Conservation (phyloP, 1,139 yeast species). For the Yarrowia galli region DNA sequence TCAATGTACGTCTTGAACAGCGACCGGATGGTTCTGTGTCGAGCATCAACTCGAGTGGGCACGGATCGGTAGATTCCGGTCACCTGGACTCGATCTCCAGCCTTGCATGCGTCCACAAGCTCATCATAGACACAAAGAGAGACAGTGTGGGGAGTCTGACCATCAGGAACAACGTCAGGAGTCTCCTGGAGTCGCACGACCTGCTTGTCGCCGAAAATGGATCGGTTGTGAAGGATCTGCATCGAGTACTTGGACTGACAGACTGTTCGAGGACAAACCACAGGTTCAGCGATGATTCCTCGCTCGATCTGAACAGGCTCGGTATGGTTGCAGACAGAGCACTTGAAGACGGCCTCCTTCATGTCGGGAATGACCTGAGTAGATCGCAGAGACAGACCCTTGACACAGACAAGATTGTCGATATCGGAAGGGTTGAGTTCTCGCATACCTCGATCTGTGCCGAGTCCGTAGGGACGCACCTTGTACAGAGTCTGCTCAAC, state of each 20-base stretch:
- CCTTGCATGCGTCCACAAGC: slow-evolving; percentile 89
- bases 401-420: slow-evolving; percentile 88
- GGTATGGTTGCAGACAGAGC: slow-evolving; percentile 94
- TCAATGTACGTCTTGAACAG: slow-evolving; percentile 92
- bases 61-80: slow-evolving; percentile 94
- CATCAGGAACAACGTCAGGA: slow-evolving; percentile 98
- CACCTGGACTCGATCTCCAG: slow-evolving; percentile 96
- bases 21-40: slow-evolving; percentile 82
- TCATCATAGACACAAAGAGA: slow-evolving; percentile 96
- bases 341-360: slow-evolving; percentile 96
- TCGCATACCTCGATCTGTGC: slow-evolving; percentile 82
- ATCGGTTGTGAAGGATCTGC: slow-evolving; percentile 89
- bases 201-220: slow-evolving; percentile 93
- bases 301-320: slow-evolving; percentile 91
- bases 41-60: slow-evolving; percentile 87
- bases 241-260: slow-evolving; percentile 89
- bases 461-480: slow-evolving; percentile 74
- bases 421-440: slow-evolving; percentile 95
- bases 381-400: slow-evolving; percentile 88
- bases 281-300: slow-evolving; percentile 93
- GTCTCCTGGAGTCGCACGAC: slow-evolving; percentile 94
- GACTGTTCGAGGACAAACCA: slow-evolving; percentile 85
- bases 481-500: slow-evolving; percentile 85
- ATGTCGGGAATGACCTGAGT: slow-evolving; percentile 96
- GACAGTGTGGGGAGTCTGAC: slow-evolving; percentile 97